Percentiles rank a stretch among this genome's conserved stretches.
phyloP scores from a whole-genome alignment of 2,329 filamentous ascomycete genomes.

The Trichoderma brevicompactum region DNA sequence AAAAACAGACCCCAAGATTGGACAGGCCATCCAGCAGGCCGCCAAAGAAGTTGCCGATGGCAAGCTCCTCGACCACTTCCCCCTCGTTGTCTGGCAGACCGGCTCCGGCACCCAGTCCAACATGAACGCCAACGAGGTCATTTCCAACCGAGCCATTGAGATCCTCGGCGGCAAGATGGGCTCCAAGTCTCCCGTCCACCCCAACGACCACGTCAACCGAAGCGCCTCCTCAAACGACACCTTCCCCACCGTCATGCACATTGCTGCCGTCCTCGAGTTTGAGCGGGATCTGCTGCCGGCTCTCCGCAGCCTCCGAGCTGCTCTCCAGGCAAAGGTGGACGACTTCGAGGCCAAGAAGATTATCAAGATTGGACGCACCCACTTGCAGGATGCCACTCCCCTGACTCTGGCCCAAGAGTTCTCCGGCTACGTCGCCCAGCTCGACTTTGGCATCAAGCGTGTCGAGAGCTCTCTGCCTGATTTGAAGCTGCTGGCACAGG shows the following conservation, averaged over 20 bases:
- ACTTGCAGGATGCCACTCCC: conserved; percentile 96
- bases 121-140: conserved; percentile 99
- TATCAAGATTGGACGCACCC: conserved; percentile 98
- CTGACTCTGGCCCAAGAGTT: conserved; percentile 96
- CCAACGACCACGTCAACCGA: conserved; percentile 99
- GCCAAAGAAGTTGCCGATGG: conserved; percentile 90
- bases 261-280: conserved; percentile 92
- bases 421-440: conserved; percentile 93
- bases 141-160: conserved; percentile 98
- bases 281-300: conserved; percentile 84
- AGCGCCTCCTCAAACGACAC: conserved; percentile 98
- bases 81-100: conserved; percentile 98
- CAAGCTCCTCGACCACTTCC: conserved; percentile 96
- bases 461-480: conserved; percentile 82
- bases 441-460: conserved; percentile 87
- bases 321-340: conserved; percentile 85
- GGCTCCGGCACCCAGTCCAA: conserved; percentile 98
- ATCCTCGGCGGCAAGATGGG: conserved; percentile 94
- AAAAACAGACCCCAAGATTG: conserved; percentile 67
- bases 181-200: conserved; percentile 97
- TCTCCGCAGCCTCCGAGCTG: conserved; percentile 78
- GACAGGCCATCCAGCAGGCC: conserved; percentile 91
- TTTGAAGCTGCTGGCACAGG: conserved; percentile 86
- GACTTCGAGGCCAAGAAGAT: conserved; percentile 83
- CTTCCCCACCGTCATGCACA: conserved; percentile 99